These are phyloP conservation scores for Linum lewisii DNA, from an alignment of 345 rosid genomes.

Conservation along the genomic window DNA sequence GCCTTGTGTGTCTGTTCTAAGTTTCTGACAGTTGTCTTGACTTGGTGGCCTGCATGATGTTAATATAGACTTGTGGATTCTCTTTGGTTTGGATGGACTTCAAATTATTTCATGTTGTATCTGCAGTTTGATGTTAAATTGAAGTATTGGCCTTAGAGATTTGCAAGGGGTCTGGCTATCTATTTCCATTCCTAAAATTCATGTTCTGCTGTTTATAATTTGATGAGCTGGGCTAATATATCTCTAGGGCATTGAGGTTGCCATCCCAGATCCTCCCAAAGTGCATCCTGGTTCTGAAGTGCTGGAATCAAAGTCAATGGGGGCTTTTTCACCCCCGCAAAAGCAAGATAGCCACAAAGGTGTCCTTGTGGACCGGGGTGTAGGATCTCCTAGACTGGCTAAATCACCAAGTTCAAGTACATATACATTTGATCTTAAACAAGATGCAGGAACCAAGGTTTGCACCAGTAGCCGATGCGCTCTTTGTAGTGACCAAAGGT, in stretches of 20 bases:
- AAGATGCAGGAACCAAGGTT: conserved; percentile 64
- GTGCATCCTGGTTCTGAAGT: conserved; percentile 38
- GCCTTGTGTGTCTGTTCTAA: no score
- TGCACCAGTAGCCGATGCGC: conserved; percentile 14
- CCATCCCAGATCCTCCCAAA: conserved; percentile 54
- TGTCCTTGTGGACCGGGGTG: conserved; percentile 93
- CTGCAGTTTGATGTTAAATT: no score
- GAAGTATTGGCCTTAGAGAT: background rate
- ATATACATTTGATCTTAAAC: conserved; percentile 51
- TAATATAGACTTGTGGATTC: no score
- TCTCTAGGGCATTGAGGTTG: conserved; percentile 47
- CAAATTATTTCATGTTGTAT: no score
- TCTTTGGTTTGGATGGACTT: no score
- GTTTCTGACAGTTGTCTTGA: no score
- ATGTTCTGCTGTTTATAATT: conserved; percentile 6
- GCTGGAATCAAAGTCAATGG: conserved; percentile 73
- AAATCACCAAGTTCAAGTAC: conserved; percentile 65
- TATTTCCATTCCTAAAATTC: background rate
- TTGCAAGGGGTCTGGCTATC: background rate
- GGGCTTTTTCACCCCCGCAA: conserved; percentile 55
- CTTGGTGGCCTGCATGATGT: no score
- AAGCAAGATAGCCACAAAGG: conserved; percentile 78
- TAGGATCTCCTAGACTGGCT: conserved; percentile 91
- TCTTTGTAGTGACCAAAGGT: conserved; percentile 2
- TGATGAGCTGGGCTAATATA: conserved; percentile 11